Percentiles rank a stretch among this genome's conserved stretches.
phyloP scores from a whole-genome alignment of 345 rosid genomes.

The Populus tremula region DNA sequence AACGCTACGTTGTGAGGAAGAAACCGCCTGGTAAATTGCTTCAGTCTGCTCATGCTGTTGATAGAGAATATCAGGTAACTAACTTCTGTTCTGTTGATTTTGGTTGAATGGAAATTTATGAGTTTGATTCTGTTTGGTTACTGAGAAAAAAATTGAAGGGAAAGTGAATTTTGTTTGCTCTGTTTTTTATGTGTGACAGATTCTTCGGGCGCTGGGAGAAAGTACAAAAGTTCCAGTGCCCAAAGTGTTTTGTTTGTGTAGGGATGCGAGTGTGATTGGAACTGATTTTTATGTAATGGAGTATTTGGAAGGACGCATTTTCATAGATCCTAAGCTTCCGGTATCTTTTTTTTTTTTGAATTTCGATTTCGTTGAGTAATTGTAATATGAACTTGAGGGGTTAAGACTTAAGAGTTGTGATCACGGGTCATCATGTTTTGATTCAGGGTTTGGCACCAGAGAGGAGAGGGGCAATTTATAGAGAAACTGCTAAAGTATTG shows the following conservation, averaged over 20 bases:
- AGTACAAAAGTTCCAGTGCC: slow-evolving; percentile 83
- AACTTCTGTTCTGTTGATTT: neutral
- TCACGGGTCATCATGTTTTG: neutral
- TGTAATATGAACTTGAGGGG: neutral
- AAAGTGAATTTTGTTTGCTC: neutral
- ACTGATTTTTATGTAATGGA: slow-evolving; percentile 97
- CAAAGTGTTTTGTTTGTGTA: slow-evolving; percentile 73
- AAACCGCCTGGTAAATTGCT: slow-evolving; percentile 86
- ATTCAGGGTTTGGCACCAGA: slow-evolving; percentile 59
- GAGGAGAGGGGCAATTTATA: slow-evolving; percentile 62
- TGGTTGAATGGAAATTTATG: neutral
- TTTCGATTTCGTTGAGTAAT: neutral
- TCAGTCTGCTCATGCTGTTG: slow-evolving; percentile 89
- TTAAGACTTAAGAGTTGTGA: neutral
- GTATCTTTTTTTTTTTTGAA: slow-evolving; percentile 20
- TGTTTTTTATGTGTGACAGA: slow-evolving; percentile 33
- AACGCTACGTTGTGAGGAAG: slow-evolving; percentile 90
- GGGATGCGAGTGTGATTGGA: slow-evolving; percentile 65
- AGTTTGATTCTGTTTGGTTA: neutral
- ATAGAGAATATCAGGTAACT: slow-evolving; percentile 71
- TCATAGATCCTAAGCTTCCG: slow-evolving; percentile 64
- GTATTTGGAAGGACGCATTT: slow-evolving; percentile 85
- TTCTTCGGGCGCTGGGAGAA: slow-evolving; percentile 75
- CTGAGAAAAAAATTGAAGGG: neutral
- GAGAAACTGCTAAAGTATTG: slow-evolving; percentile 66